phyloP scores from a whole-genome alignment of 768 basidiomycete genomes.

The Phaeotremella fagi region DNA sequence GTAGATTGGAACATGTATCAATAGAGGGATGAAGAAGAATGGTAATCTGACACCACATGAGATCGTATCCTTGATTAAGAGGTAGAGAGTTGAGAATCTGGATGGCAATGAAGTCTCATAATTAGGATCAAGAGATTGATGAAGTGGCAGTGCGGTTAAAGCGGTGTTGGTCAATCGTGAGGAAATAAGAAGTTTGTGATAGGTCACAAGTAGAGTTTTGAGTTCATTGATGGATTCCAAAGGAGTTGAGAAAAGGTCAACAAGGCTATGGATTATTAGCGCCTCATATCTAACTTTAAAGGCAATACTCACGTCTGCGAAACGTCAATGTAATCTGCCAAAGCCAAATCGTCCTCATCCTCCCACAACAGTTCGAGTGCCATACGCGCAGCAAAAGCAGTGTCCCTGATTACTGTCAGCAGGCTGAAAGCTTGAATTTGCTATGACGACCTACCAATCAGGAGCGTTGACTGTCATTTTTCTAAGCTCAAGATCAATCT shows the following conservation, averaged over 20 bases:
- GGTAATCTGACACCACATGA: slow-evolving; percentile 69
- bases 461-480: slow-evolving; percentile 83
- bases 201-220: slow-evolving; percentile 70
- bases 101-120: slow-evolving; percentile 70
- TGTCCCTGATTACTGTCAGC: slow-evolving; percentile 62
- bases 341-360: slow-evolving; percentile 65
- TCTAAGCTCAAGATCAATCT: slow-evolving; percentile 65
- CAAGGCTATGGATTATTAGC: slow-evolving; percentile 56
- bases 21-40: slow-evolving; percentile 79
- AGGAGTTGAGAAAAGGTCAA: slow-evolving; percentile 76
- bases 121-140: slow-evolving; percentile 74
- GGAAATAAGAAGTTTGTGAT: slow-evolving; percentile 78
- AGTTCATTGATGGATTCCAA: slow-evolving; percentile 60
- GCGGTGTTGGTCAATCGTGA: slow-evolving; percentile 80
- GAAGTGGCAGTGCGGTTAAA: slow-evolving; percentile 76
- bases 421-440: not conserved
- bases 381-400: slow-evolving; percentile 83
- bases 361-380: slow-evolving; percentile 91
- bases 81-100: slow-evolving; percentile 70
- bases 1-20: slow-evolving; percentile 63
- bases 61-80: slow-evolving; percentile 74
- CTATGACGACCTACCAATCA: slow-evolving; percentile 62
- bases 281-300: not conserved
- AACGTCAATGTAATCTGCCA: slow-evolving; percentile 74
- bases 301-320: slow-evolving; percentile 74